Base-by-base conservation (phyloP, 2,329 filamentous ascomycete genomes). In the Trichoderma sp. region DNA sequence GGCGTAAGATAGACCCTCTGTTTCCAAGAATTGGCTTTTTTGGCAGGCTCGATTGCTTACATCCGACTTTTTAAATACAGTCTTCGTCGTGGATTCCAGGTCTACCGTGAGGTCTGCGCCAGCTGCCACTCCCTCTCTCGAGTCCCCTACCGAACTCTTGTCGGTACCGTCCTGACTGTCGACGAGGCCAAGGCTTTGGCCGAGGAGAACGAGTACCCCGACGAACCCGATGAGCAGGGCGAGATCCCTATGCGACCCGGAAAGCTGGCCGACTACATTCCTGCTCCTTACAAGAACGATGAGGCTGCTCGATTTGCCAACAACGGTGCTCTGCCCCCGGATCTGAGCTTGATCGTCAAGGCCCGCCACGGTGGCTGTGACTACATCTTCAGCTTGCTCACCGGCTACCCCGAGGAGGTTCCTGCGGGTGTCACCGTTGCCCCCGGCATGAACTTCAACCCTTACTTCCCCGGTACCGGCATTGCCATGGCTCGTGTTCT, bases 401-500 rank as follows among this genome's bases (percentile, higher is more conserved):
- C 96, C 68, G 96, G 96, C 76, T 99, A 99, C 83, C 96, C 96
- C 70, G 96, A 99, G 75, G 96, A 99, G 84, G 87, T 93, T 70
- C 96, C 96, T 66, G 93, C 96, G 63, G 96, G 96, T 80, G 94
- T 92, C 72, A 84, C 87, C 76, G 91, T 99, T 70, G 90, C 90
- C 76, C 89, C 90, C 71, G 96, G 96, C 78, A 90, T 99, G 83
- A 97, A 98, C 90, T 99, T 99, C 90, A 99, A 99, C 89, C 96
- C 96, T 71, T 99, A 97, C 88, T 99, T 99, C 90, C 96, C 96
- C 69, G 96, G 96, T 79, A 98, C 96, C 76, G 95, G 95, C 80
- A 99, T 99, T 81, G 96, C 92, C 77, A 99, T 99, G 96, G 95
- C 91, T 76, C 95, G 96, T 89, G 96, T 98, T 71, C 89, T 99